A percentile compares a stretch with the other conserved stretches of the same genome.
Conservation (phyloP, 257 asterid species). For the Schizonepeta tenuifolia region DNA sequence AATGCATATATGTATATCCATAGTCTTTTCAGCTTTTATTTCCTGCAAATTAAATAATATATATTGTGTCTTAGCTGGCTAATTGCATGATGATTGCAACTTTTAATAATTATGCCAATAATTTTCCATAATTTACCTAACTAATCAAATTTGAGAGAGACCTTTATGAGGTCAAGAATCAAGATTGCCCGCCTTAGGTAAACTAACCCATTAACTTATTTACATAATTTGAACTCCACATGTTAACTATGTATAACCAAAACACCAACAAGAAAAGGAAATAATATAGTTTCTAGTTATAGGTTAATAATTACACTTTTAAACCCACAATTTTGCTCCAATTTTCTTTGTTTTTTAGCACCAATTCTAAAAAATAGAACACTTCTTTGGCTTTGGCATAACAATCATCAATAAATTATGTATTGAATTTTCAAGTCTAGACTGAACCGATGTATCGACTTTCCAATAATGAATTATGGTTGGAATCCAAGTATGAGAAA, state of each 20-base stretch:
- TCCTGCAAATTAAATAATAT: background rate
- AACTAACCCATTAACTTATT: slow-evolving; percentile 15
- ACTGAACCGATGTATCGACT: no score
- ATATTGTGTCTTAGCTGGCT: slow-evolving; percentile 14
- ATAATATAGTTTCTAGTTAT: background rate
- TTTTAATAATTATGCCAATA: slow-evolving; percentile 16
- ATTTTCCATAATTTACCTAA: slow-evolving; percentile 11
- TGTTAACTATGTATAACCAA: background rate
- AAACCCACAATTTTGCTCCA: no score
- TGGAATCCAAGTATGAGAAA: no score
- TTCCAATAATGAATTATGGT: no score
- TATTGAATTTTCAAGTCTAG: no score
- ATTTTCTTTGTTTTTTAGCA: no score
- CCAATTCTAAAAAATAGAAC: no score
- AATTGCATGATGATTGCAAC: slow-evolving; percentile 4
- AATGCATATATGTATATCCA: background rate
- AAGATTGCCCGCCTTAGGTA: slow-evolving; percentile 10
- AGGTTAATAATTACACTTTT: no score
- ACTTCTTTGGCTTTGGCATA: no score
- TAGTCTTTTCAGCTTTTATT: slow-evolving; percentile 20
- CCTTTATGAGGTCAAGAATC: background rate
- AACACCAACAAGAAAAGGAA: background rate
- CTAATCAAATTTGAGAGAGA: slow-evolving; percentile 4
- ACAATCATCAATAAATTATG: no score
- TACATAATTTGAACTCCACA: background rate